Base-by-base conservation (phyloP, 306 rosid species). In the Pachyrhizus erosus region DNA sequence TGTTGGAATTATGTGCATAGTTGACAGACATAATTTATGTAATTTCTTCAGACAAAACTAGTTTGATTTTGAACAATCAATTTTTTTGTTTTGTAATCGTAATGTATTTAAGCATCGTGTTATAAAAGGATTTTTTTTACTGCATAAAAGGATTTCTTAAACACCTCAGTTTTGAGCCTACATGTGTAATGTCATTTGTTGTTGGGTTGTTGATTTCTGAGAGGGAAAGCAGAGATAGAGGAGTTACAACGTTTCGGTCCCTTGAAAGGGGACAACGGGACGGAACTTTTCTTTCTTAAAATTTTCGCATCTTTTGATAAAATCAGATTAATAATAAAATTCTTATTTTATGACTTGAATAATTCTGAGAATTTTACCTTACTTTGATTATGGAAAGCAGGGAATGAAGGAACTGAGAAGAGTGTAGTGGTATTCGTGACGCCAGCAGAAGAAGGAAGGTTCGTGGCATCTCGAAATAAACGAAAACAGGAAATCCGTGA, bases 401-500 rank as follows among this genome's bases (percentile, higher is more conserved):
- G 18, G 34, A 26, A 18, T 0, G 20, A 40, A 7, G 9, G 9
- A 8, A 40, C 13, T 42, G 70, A 40, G 69, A 58, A 4, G 55
- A 46, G 39, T 23, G 10, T 1, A 60, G 75, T 12, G n/a, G 69
- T 26, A 11, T 34, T 21, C 58, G 48, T 55, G 77, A 69, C 84
- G 84, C 73, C 77, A 76, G 80, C 84, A n/a, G 57, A 46, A 46
- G 39, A 31, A 43, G 34, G 43, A 55, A 43, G 67, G 20, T 51
- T 69, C 81, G 73, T 55, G 80, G 66, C 39, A 84, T 73, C 87
- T 79, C 49, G 84, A 43, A 73, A 57, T 10, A 13, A 42, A 80
- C 83, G 31, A 40, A 78, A 40, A 69, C 83, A 79, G 83, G 77
- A 79, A 79, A 54, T 79, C 78, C 84, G 78, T 58, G 78, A 80